Base-by-base conservation (phyloP, 2,329 filamentous ascomycete genomes). In the Epicoccum sorghinum region DNA sequence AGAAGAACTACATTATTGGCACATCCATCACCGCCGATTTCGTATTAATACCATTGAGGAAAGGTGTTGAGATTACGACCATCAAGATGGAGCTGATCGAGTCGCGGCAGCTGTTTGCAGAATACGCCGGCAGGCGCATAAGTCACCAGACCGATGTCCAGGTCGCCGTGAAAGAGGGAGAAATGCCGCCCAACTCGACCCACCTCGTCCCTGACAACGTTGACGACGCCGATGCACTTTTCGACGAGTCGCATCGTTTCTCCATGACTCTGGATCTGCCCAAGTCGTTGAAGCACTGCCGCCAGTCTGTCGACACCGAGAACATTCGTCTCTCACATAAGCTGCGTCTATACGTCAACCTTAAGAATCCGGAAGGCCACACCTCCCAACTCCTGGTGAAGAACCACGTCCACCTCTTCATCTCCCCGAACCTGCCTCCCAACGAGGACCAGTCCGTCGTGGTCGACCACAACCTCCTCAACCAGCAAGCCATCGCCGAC, bases 351-450 rank as follows among this genome's bases (percentile, higher is more conserved):
- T 91, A 91, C 44, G 88, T 98, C 56, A 91, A 93, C 41, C 83
- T 99, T 35, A 89, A 92, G 75, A 98, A 99, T 66, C 93, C 95
- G 0, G 95, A 99, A 71, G 93, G 93, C 0, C 95, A 98, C 70
- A 83, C 93, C 50, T 97, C 93, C 51, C 93, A 98, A 86, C 85
- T 97, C 47, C 89, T 93, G 47, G 93, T 93, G 41, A 95, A 92
- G 37, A 85, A 98, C 29, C 93, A 95, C 1, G 85, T 98, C 13
- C 91, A 91, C 49, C 88, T 99, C 35, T 97, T 96, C 77, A 97
- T 98, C 62, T 99, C 95, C 4, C 93, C 95, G 0, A 95, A 95
- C 69, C 86, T 96, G 66, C 89, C 91, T 0, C 85, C 97, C 33
- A 91, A 95, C 66, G 91, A 96, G 47, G 85, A 93, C 56, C 95